These are phyloP conservation scores for Tanozyma kutaoensis DNA, from an alignment of 805 yeast species.

Conservation along the genomic window DNA sequence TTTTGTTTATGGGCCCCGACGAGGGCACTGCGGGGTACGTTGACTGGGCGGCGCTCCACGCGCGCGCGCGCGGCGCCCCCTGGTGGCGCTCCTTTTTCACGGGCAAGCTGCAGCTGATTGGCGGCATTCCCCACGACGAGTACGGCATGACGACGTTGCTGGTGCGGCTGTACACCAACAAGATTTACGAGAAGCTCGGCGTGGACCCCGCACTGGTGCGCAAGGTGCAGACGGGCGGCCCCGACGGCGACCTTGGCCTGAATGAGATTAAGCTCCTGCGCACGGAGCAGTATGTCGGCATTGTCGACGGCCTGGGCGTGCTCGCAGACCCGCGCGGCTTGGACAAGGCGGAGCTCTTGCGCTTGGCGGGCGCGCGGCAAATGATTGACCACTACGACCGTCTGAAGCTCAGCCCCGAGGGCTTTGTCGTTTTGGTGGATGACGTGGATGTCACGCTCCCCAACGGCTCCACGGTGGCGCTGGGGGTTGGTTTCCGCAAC, in stretches of 20 bases:
- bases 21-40: constrained; percentile 95
- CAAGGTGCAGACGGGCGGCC: constrained; percentile 97
- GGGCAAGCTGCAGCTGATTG: constrained; percentile 82
- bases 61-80: constrained; percentile 81
- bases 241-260: constrained; percentile 96
- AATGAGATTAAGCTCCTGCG: constrained; percentile 84
- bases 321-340: constrained; percentile 85
- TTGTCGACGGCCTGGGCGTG: constrained; percentile 95
- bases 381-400: constrained; percentile 62
- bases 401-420: constrained; percentile 53
- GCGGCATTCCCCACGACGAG: constrained; percentile 97
- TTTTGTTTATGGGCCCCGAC: constrained; percentile 96
- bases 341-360: constrained; percentile 61
- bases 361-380: constrained; percentile 66
- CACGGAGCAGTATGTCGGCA: constrained; percentile 71
- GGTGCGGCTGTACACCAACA: constrained; percentile 83
- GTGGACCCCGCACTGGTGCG: constrained; percentile 45
- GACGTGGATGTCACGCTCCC: constrained; percentile 74
- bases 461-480: constrained; percentile 57
- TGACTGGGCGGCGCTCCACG: constrained; percentile 96
- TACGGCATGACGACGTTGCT: constrained; percentile 97
- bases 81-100: constrained; percentile 99
- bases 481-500: constrained; percentile 86
- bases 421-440: constrained; percentile 76
- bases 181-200: constrained; percentile 67